Base-by-base conservation (phyloP, 257 asterid genomes). In the Solanum infundibuliforme region DNA sequence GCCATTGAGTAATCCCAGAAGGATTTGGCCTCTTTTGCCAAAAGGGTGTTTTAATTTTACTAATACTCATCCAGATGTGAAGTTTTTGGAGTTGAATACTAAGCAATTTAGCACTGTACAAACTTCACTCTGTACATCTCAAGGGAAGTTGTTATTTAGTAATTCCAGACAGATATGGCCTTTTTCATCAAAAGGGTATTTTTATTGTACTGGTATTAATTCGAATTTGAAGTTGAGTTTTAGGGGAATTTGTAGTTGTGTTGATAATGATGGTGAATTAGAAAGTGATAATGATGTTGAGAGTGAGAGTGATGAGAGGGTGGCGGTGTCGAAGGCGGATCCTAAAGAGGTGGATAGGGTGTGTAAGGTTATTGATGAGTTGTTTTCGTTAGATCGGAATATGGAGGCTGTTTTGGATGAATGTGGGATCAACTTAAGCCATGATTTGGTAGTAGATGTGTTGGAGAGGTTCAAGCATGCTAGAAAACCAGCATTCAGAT, bases 391-490 rank as follows among this genome's bases (percentile, higher is more conserved):
- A 52, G 97, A 96, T 93, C 89, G 98, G 92, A 96, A 95, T 85
- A 95, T 95, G 99, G 99, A 95, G 92, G 98, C 94, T 3, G 94
- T 95, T 86, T 91, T 97, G 89, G 95, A 95, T 89, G 98, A 94
- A 89, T 95, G 95, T 83, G 92, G 93, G 85, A 27, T 95, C 76
- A 58, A 88, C 87, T 79, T 97, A 88, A 93, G 93, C 83, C 95
- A 92, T 89, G 98, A 92, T 39, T 88, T 97, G 92, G 98, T 97
- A 75, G 90, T 95, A 75, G 92, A 91, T 77, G 99, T 97, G 43
- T 86, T 97, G 87, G 91, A 91, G 79, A 93, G 96, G 88, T 97
- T 93, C 89, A 95, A 94, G 90, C 96, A 93, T 91, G 99, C 99
- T 39, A 77, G 98, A 21, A 97, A 95, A 88, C 98, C 98, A 12